Conservation (phyloP, 768 basidiomycete genomes). For the Rhizopogon sp. region DNA sequence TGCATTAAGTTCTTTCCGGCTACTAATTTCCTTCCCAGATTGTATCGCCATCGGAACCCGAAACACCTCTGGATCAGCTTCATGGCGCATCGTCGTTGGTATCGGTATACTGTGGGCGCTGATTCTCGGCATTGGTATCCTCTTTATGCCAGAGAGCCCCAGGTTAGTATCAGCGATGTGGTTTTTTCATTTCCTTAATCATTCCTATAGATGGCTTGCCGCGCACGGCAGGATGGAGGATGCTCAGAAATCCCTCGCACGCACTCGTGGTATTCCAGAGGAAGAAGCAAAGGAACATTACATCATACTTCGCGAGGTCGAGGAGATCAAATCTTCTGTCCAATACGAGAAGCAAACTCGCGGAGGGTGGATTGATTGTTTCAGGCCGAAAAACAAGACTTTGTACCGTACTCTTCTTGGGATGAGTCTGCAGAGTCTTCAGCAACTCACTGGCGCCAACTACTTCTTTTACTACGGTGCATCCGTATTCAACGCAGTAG, state of each 20-base stretch:
- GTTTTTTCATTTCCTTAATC: conserved; percentile 1
- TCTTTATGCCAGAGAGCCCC: conserved; percentile 67
- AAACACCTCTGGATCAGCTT: conserved; percentile 36
- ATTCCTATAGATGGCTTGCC: conserved; percentile 47
- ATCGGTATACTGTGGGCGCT: conserved; percentile 59
- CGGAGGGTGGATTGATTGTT: conserved; percentile 68
- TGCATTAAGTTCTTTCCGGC: not conserved
- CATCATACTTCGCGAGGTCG: conserved; percentile 42
- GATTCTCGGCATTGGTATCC: conserved; percentile 57
- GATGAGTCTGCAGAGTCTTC: conserved; percentile 63
- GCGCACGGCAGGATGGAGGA: conserved; percentile 41
- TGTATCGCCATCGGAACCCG: conserved; percentile 69
- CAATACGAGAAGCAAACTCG: conserved; percentile 42
- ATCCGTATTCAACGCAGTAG: conserved; percentile 63
- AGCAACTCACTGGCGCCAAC: conserved; percentile 70
- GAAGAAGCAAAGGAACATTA: conserved; percentile 34
- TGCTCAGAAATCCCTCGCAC: conserved; percentile 43
- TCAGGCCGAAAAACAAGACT: conserved; percentile 48
- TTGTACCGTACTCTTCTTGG: conserved; percentile 61
- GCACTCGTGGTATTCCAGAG: conserved; percentile 41
- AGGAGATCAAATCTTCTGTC: conserved; percentile 51
- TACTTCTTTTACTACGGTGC: conserved; percentile 69
- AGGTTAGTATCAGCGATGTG: conserved; percentile 25
- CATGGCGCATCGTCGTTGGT: conserved; percentile 61
- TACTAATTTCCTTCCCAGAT: conserved; percentile 30